Base-by-base conservation (phyloP, 2,329 filamentous ascomycete genomes). In the Corynespora cassiicola region DNA sequence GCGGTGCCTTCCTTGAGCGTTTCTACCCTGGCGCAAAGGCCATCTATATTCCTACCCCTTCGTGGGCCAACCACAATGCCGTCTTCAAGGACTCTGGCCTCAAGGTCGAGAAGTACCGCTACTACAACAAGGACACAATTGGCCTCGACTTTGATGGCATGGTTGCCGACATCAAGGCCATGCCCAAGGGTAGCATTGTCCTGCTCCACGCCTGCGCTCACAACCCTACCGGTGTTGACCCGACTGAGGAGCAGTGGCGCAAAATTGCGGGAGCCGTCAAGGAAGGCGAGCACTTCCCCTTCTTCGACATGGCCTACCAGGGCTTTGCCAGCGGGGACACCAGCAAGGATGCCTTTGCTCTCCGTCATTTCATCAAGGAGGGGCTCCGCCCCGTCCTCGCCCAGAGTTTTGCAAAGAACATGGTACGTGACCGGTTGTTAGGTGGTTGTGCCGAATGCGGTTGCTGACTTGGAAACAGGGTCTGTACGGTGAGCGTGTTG, bases 281-380 rank as follows among this genome's bases (percentile, higher is more conserved):
- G 82, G 81, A 84, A 68, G 84, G 87, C 70, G 85, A 80, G 33
- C 92, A 97, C 81, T 95, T 87, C 71, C 85, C 90, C 61, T 96
- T 99, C 83, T 99, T 97, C 77, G 92, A 97, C 74, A 96, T 96
- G 91, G 92, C 92, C 52, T 99, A 99, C 81, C 92, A 99, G 77
- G 92, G 92, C 61, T 97, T 99, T 66, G 92, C 92, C 59, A 94
- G 87, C 52, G 92, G 92, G 57, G 83, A 95, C 75, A 94, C 88
- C 52, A 83, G 95, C 78, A 85, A 85, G 73, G 92, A 99, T 69
- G 94, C 94, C 51, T 97, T 92, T 69, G 89, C 94, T 46, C 81
- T 97, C 55, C 85, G 94, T 56, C 80, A 96, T 80, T 99, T 99
- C 71, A 84, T 96, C 69, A 81, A 90, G 75, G 78, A 96, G 76